Conservation (phyloP, 306 rosid species). For the Prunus kanzakura region DNA sequence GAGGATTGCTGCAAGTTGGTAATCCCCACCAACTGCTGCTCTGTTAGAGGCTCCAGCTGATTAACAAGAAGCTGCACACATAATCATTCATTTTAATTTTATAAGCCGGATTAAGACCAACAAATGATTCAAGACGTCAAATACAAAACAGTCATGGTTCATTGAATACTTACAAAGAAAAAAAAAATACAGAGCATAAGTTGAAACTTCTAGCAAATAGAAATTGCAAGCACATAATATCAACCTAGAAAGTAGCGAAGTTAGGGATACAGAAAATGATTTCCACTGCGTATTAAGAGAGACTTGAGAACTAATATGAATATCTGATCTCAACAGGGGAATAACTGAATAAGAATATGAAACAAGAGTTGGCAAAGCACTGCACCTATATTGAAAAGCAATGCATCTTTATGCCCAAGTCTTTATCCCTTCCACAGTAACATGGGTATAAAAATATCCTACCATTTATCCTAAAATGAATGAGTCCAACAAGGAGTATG, state of each 20-base stretch:
- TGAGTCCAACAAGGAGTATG: neutral
- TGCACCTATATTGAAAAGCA: neutral
- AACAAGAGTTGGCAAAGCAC: neutral
- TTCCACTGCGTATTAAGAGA: neutral
- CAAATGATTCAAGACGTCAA: neutral
- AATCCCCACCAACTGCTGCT: slow-evolving; percentile 80
- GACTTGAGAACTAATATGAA: neutral
- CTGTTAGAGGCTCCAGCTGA: slow-evolving; percentile 95
- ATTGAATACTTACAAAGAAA: neutral
- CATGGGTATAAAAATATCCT: neutral
- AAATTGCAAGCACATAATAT: neutral
- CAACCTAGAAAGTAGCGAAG: no score
- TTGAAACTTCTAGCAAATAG: neutral
- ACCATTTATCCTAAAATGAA: neutral
- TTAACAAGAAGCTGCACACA: slow-evolving; percentile 72
- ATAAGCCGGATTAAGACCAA: neutral
- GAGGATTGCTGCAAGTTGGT: slow-evolving; percentile 92
- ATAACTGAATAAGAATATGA: slow-evolving; percentile 1
- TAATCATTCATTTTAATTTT: slow-evolving; percentile 14
- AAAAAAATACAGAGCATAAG: neutral
- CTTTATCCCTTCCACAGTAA: neutral
- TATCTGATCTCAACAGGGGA: neutral
- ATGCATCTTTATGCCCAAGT: neutral
- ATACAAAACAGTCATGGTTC: neutral
- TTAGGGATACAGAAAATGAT: no score